Evolutionary conservation across 1,284 basidiomycete species (phyloP), one percentile per base, ranked within the genome.

Genomic region (Peniophora sp.): DNA sequence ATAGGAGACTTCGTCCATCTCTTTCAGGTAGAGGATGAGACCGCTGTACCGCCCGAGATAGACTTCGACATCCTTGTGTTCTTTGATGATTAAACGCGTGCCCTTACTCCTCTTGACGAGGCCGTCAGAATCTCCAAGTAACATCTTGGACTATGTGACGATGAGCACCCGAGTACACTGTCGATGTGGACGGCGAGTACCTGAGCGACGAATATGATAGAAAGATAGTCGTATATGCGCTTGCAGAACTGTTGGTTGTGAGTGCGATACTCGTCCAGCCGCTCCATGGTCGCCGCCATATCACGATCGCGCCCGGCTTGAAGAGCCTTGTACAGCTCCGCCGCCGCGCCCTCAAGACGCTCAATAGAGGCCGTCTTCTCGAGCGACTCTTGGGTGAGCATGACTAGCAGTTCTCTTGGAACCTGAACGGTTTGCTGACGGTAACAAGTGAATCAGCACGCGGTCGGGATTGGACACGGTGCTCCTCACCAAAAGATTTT

Each of bases 341-440:
- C 81, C 0, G 88, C 88, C 10, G 95, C 88, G 48, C 76, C 76
- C 67, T 99, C 96, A 20, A 97, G 73, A 17, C 76, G 75, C 53
- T 81, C 74, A 50, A 97, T 88, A 49, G 92, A 88, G 24, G 76
- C 69, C 2, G 81, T 64, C 46, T 88, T 87, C 61, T 92, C 88
- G 10, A 97, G 73, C 8, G 90, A 89, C 55, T 91, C 92, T 66
- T 96, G 90, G 0, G 86, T 87, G 2, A 99, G 78, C 0, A 78
- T 81, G 14, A 85, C 64, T 46, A 98, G 72, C 8, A 87, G 83
- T 27, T 85, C 79, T 52, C 81, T 74, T 56, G 92, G 83, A 12
- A 99, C 94, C 66, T 97, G 89, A 22, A 96, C 92, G 9, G 93
- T 99, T 81, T 92, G 83, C 90, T 94, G 61, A 24, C n/a, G n/a